phyloP scores from a whole-genome alignment of 1,284 basidiomycete genomes.

The Ganoderma meredithae region DNA sequence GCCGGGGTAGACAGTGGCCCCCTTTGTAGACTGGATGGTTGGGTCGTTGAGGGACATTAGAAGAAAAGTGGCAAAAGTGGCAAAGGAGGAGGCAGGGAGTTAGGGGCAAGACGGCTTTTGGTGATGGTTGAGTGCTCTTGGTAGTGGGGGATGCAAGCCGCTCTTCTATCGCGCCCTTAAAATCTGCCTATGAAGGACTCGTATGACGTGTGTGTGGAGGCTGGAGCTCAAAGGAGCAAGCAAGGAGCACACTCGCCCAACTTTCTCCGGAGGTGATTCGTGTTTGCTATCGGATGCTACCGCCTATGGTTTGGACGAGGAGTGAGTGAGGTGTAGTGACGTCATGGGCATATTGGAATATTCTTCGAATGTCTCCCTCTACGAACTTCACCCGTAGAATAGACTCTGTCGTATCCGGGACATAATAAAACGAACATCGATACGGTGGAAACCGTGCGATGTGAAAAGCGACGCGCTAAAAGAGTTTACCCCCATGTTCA shows the following conservation, averaged over 20 bases:
- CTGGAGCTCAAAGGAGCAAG: not conserved
- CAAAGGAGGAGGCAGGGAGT: slow-evolving; percentile 1
- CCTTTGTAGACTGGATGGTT: slow-evolving; percentile 42
- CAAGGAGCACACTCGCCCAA: not conserved
- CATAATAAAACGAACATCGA: no score
- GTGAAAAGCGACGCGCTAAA: not conserved
- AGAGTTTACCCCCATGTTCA: not conserved
- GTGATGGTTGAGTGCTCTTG: not conserved
- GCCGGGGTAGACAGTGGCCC: slow-evolving; percentile 51
- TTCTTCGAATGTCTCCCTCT: not conserved
- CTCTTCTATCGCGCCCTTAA: not conserved
- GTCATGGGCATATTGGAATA: not conserved
- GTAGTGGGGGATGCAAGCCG: not conserved
- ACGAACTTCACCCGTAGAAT: not conserved
- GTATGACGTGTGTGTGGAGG: slow-evolving; percentile 9
- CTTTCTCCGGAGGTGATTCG: not conserved
- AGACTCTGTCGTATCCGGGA: not conserved
- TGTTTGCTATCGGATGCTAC: not conserved
- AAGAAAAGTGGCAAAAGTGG: not conserved
- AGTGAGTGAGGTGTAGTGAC: not conserved
- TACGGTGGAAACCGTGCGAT: not conserved
- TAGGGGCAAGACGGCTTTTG: not conserved
- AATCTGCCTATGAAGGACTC: not conserved
- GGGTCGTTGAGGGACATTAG: slow-evolving; percentile 45
- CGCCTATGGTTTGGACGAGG: not conserved